Base-by-base conservation (phyloP, 805 yeast species). In the Clavispora carvajalis region DNA sequence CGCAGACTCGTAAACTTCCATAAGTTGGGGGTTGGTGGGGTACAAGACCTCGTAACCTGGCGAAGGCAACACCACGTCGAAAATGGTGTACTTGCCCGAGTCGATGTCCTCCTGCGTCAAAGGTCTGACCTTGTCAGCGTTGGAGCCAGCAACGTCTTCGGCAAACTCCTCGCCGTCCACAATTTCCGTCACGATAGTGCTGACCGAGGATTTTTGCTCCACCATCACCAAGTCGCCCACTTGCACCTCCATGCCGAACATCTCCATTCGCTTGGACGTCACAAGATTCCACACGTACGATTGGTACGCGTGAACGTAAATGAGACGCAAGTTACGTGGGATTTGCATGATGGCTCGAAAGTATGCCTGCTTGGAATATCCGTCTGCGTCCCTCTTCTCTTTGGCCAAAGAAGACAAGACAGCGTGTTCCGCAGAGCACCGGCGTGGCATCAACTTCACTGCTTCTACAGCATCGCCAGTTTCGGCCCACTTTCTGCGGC, bases 281-380 rank as follows among this genome's bases (percentile, higher is more conserved):
- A 82, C 95, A 38, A 73, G 59, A 57, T 95, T 95, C 99, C 99
- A 95, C 22, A 93, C 77, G 56, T 82, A 93, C 48, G 96, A 87
- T 65, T 93, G 99, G 60, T 95, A 95, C 3, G 99, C 96, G 63
- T 93, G 99, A 2, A 85, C 96, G 57, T 93, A 93, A 95, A 93
- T 91, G 43, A 90, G 78, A 59, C 96, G 74, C 58, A 93, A 69
- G 58, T 90, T 90, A 62, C 96, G 77, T 24, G 99, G 98, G 49
- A 93, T 85, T 42, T 88, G 78, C 83, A 85, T 81, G 34, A 95
- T 74, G 2, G 95, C 93, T 44, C 77, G 78, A 55, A 86, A 80
- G 59, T 80, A 86, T n/a, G 85, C 70, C 39, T 73, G 69, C 3
- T 64, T 59, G 15, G 72, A 57, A 52, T 69, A 82, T 18, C 62